Conservation (phyloP, 495 filamentous ascomycete species). For the Penicillium paradoxum region DNA sequence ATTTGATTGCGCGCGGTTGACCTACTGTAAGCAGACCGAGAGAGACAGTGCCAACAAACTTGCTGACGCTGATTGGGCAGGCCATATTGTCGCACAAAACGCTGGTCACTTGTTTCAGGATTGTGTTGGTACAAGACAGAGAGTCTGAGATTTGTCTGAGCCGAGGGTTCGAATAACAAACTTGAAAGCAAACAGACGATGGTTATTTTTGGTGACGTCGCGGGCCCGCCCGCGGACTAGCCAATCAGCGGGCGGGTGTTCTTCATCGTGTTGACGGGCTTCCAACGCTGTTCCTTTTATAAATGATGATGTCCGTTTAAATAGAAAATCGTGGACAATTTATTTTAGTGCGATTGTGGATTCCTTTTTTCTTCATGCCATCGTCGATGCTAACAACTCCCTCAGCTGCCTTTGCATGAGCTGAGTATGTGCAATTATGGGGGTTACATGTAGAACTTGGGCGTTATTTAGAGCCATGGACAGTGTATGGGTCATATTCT, state of each 20-base stretch:
- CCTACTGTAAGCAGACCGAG: slow-evolving; percentile 82
- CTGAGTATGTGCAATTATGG: too few species aligned
- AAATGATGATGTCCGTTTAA: too few species aligned
- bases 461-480: too few species aligned
- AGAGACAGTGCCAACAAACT: slow-evolving; percentile 85
- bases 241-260: slow-evolving; percentile 21
- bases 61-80: slow-evolving; percentile 64
- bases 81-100: slow-evolving; percentile 50
- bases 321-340: too few species aligned
- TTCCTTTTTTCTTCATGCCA: too few species aligned
- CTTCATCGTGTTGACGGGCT: background rate
- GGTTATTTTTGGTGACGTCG: slow-evolving; percentile 14
- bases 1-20: slow-evolving; percentile 10
- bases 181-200: background rate
- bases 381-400: too few species aligned
- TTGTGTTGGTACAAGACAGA: background rate
- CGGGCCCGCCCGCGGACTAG: slow-evolving; percentile 1
- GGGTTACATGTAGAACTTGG: too few species aligned
- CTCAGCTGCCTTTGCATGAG: too few species aligned
- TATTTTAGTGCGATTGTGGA: too few species aligned
- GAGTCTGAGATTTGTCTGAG: background rate
- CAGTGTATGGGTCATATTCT: too few species aligned
- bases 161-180: background rate
- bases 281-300: too few species aligned
- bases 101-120: background rate